Conservation (phyloP, 2,329 filamentous ascomycete genomes). For the Geosmithia flava region DNA sequence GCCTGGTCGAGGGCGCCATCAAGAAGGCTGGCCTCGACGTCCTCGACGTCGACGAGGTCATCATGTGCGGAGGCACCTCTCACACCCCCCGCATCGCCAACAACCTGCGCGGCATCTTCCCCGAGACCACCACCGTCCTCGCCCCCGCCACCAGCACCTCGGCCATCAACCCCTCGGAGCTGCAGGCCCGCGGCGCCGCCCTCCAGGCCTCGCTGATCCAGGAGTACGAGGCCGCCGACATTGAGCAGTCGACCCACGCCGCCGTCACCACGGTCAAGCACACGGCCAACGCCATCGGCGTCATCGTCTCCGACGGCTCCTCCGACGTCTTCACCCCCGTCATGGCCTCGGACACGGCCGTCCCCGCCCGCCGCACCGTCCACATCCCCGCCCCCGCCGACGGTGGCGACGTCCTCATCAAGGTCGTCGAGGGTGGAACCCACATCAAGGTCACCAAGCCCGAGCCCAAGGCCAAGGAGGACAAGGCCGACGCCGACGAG, state of each 20-base stretch:
- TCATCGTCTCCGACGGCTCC: slow-evolving; percentile 50
- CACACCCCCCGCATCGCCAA: slow-evolving; percentile 89
- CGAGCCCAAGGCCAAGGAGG: slow-evolving; percentile 65
- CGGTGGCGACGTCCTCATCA: slow-evolving; percentile 79
- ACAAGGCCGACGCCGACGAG: slow-evolving; percentile 48
- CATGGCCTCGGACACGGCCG: slow-evolving; percentile 75
- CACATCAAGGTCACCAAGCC: slow-evolving; percentile 92
- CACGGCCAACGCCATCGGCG: slow-evolving; percentile 76
- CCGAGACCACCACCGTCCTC: slow-evolving; percentile 62
- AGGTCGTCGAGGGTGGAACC: slow-evolving; percentile 75
- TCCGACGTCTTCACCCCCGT: slow-evolving; percentile 68
- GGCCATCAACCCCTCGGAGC: slow-evolving; percentile 88
- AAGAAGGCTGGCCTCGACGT: slow-evolving; percentile 89
- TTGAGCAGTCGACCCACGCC: slow-evolving; percentile 91
- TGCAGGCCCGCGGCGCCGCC: slow-evolving; percentile 78
- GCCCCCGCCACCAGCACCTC: slow-evolving; percentile 67
- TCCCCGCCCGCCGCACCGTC: slow-evolving; percentile 75
- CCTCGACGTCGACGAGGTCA: slow-evolving; percentile 87
- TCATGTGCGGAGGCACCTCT: slow-evolving; percentile 81
- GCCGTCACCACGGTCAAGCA: slow-evolving; percentile 92
- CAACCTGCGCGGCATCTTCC: slow-evolving; percentile 71
- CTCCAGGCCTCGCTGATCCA: slow-evolving; percentile 91
- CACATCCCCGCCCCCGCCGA: slow-evolving; percentile 65
- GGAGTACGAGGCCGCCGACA: slow-evolving; percentile 87
- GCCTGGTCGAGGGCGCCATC: slow-evolving; percentile 70